Conservation (phyloP, 2,329 filamentous ascomycete genomes). For the Colletotrichum navitas region DNA sequence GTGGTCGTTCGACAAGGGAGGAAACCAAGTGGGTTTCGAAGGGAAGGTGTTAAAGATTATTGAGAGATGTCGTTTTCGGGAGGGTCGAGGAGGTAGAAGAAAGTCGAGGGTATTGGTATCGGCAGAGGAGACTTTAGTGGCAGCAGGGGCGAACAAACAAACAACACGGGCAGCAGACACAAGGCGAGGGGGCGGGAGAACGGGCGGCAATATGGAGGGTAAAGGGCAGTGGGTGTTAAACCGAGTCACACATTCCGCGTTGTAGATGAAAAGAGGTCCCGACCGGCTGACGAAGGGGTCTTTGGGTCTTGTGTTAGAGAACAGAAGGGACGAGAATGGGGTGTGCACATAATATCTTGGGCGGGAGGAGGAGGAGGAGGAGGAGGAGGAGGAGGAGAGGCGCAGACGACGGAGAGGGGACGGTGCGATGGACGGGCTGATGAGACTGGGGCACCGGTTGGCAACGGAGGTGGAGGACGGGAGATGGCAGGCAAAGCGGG, state of each 20-base stretch:
- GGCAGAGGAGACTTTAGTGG: not conserved
- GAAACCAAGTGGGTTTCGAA: conserved; percentile 3
- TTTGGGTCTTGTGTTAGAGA: conserved; percentile 1
- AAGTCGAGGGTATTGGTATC: not conserved
- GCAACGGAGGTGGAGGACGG: conserved; percentile 9
- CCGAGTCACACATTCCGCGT: conserved; percentile 35
- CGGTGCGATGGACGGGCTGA: not conserved
- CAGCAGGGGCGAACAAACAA: conserved; percentile 23
- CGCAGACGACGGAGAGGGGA: not conserved
- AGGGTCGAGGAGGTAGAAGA: conserved; percentile 3
- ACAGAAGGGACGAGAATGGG: conserved; percentile 7
- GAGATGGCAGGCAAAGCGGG: conserved; percentile 20
- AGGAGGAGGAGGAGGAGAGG: not conserved
- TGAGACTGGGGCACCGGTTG: not conserved
- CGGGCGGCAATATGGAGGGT: conserved; percentile 29
- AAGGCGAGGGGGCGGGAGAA: conserved; percentile 10
- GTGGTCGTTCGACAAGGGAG: not conserved
- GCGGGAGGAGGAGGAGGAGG: not conserved
- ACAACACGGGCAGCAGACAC: not conserved
- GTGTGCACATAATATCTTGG: conserved; percentile 27
- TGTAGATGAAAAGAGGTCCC: conserved; percentile 32
- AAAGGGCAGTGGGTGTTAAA: conserved; percentile 24
- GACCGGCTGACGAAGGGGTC: conserved; percentile 24
- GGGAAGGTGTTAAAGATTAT: conserved; percentile 1
- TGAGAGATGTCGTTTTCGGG: conserved; percentile 5